Conservation (phyloP, 2,329 filamentous ascomycete genomes). For the Pseudogymnoascus sp. region DNA sequence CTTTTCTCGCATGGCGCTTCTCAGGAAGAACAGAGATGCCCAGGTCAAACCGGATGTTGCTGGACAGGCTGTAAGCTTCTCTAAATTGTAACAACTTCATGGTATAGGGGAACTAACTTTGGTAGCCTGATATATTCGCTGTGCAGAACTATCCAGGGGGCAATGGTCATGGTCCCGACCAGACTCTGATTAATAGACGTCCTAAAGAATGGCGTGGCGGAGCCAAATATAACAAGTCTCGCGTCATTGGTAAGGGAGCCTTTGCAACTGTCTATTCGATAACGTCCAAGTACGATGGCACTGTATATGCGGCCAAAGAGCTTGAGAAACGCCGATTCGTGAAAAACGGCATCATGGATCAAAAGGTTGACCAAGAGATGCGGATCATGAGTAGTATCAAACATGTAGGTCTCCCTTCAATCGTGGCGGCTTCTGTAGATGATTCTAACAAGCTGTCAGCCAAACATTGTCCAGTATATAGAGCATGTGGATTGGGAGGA, state of each 20-base stretch:
- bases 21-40: neutral
- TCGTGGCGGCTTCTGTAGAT: slow-evolving; percentile 55
- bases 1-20: slow-evolving; percentile 35
- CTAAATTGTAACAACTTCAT: neutral
- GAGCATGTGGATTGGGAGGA: slow-evolving; percentile 78
- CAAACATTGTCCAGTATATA: slow-evolving; percentile 85
- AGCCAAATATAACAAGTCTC: slow-evolving; percentile 72
- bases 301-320: slow-evolving; percentile 85
- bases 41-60: neutral
- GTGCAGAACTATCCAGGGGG: neutral
- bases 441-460: slow-evolving; percentile 37
- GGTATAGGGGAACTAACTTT: neutral
- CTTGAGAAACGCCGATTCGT: slow-evolving; percentile 88
- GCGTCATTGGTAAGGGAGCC: slow-evolving; percentile 80
- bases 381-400: slow-evolving; percentile 81
- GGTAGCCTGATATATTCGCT: slow-evolving; percentile 8
- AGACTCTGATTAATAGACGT: slow-evolving; percentile 24
- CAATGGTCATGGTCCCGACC: neutral
- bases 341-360: slow-evolving; percentile 82
- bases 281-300: slow-evolving; percentile 75
- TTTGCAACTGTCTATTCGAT: slow-evolving; percentile 92
- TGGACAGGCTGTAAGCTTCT: slow-evolving; percentile 8
- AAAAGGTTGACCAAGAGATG: slow-evolving; percentile 95
- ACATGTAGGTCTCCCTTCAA: slow-evolving; percentile 62
- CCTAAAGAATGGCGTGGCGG: slow-evolving; percentile 75